Base-by-base conservation (phyloP, 2,329 filamentous ascomycete species). In the Periconia sp. region DNA sequence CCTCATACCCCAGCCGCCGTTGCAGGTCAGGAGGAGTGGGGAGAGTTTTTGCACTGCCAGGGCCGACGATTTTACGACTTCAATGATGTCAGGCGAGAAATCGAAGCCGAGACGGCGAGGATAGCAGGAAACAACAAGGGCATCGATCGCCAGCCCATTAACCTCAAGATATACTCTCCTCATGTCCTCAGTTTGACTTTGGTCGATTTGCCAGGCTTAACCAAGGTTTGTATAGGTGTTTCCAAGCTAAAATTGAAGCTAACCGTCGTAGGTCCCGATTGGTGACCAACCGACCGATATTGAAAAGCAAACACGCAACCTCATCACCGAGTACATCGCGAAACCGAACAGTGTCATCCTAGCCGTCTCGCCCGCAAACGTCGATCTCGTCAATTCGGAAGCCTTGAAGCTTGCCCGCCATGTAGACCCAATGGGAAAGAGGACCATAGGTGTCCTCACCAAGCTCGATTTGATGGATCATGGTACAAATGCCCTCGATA, bases 401-500 rank as follows among this genome's bases (percentile, higher is more conserved):
- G 92, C 94, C 8, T 79, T 99, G 65, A 99, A 99, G 77, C 87
- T 99, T 57, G 94, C 94, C 55, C 88, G 94, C 49, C 91, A 99
- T 85, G 94, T 99, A 50, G 94, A 99, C 75, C 89, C 94, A 2
- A 87, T 96, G 74, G 94, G 94, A 59, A 87, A 91, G 74, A 86
- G 94, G 72, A 99, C 94, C 18, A 97, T 99, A 70, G 94, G 94
- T 68, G 93, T 99, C 53, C 82, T 99, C 55, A 97, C 94, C 56
- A 99, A 99, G 78, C 81, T 99, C 60, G 94, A 99, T 73, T 80
- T 99, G 53, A 99, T 99, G 94, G 94, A 99, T 70, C 93, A 99
- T 70, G 94, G 94, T 58, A 99, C 94, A 53, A 97, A 99, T 69
- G 94, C 94, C 15, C 82, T 99, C 64, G 94, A 99, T 69, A 99